A percentile compares a stretch with the other conserved stretches of the same genome.
These are phyloP conservation scores for Polymyxa betae DNA, from an alignment of 208 protist species.

Conservation along the genomic window DNA sequence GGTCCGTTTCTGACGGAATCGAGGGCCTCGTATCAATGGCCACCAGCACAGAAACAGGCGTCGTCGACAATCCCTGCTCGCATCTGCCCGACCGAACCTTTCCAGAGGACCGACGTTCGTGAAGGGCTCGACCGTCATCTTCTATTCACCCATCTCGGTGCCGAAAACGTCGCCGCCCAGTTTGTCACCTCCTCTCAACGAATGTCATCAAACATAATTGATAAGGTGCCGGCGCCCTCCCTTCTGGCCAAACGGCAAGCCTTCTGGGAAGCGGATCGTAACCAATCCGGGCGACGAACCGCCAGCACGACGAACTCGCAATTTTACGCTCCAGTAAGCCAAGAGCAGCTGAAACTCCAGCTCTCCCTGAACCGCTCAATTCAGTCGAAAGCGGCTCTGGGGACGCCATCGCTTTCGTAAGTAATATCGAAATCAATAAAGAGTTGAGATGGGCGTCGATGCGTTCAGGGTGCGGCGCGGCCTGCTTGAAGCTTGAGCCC, in stretches of 20 bases:
- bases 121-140: slow-evolving; percentile 6
- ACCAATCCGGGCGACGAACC: background rate
- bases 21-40: slow-evolving; percentile 15
- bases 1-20: slow-evolving; percentile 19
- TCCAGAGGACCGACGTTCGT: slow-evolving; percentile 6
- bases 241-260: background rate
- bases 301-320: too few species aligned
- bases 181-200: background rate
- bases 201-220: background rate
- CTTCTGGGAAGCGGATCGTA: background rate
- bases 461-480: too few species aligned
- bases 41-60: background rate
- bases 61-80: background rate
- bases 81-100: slow-evolving; percentile 25
- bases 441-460: too few species aligned
- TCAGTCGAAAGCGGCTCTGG: too few species aligned
- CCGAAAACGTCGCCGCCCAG: background rate
- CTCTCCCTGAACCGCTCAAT: background rate
- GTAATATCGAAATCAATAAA: too few species aligned
- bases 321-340: background rate
- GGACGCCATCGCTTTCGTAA: too few species aligned
- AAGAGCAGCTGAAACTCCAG: background rate
- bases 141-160: slow-evolving; percentile 10
- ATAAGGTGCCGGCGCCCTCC: background rate
- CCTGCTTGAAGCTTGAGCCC: too few species aligned